phyloP scores from a whole-genome alignment of 2,329 filamentous ascomycete genomes.

The Paracorniculantispora psalliotae region DNA sequence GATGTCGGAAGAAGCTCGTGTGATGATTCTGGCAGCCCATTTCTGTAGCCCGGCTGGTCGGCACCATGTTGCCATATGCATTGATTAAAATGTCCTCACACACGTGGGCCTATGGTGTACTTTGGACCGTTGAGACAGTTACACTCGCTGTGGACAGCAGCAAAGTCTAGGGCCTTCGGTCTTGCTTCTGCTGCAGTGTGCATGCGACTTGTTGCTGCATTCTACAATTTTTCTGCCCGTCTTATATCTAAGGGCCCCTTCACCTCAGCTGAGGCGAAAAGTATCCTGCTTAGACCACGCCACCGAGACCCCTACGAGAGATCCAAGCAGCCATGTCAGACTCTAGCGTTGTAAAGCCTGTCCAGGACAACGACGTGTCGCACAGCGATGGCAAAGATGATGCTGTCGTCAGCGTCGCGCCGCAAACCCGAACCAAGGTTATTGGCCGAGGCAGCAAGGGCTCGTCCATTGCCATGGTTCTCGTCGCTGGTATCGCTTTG shows the following conservation, averaged over 20 bases:
- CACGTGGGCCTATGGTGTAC: background rate
- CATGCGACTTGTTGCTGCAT: constrained; percentile 8
- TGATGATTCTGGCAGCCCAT: background rate
- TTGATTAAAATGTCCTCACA: background rate
- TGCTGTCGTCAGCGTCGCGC: background rate
- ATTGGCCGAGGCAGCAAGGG: background rate
- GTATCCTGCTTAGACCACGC: background rate
- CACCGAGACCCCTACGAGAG: background rate
- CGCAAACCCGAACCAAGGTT: background rate
- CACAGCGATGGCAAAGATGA: constrained; percentile 6
- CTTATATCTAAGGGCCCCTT: background rate
- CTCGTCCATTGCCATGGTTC: constrained; percentile 18
- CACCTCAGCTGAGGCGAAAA: constrained; percentile 5
- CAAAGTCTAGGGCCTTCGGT: background rate
- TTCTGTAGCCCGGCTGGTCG: background rate
- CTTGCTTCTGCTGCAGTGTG: background rate
- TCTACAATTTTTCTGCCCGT: background rate
- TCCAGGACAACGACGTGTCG: background rate
- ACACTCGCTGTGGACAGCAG: background rate
- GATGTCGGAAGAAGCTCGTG: background rate
- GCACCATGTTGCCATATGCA: background rate
- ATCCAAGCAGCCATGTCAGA: background rate
- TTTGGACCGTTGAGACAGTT: background rate
- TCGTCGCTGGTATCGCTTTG: constrained; percentile 26
- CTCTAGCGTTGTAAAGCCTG: background rate